Percentiles rank a stretch among this genome's conserved stretches.
phyloP scores from a whole-genome alignment of 192 early-diverging fungal genomes.

The Entomortierella parvispora region DNA sequence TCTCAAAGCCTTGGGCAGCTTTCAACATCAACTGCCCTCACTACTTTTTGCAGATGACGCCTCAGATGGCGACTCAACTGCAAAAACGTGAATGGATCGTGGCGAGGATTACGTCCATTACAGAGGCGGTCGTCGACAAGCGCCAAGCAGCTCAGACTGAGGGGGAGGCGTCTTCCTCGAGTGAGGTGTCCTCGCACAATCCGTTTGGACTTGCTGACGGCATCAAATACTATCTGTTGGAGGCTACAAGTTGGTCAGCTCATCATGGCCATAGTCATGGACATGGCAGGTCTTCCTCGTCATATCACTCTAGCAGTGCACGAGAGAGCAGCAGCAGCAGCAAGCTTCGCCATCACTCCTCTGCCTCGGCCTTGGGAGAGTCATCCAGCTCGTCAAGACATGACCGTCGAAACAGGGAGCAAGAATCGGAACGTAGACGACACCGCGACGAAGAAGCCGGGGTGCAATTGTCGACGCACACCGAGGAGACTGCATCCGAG shows the following conservation, averaged over 20 bases:
- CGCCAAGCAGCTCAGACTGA: conserved; percentile 18
- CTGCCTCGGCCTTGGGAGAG: conserved; percentile 30
- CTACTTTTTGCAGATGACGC: conserved; percentile 61
- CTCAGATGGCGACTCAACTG: conserved; percentile 47
- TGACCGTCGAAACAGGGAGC: conserved; percentile 13
- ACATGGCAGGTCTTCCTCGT: conserved; percentile 31
- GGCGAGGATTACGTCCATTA: conserved; percentile 59
- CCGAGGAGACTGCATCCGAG: neutral
- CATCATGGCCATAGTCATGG: conserved; percentile 26
- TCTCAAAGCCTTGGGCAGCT: conserved; percentile 66
- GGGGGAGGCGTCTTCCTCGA: conserved; percentile 8
- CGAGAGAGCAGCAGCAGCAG: conserved; percentile 23
- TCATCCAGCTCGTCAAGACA: conserved; percentile 33
- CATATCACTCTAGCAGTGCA: conserved; percentile 34
- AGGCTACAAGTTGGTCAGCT: conserved; percentile 57
- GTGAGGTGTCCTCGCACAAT: conserved; percentile 32
- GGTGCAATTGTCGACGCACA: neutral
- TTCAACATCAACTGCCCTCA: conserved; percentile 68
- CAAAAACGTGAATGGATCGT: conserved; percentile 61
- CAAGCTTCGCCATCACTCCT: conserved; percentile 44
- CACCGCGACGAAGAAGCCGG: conserved; percentile 10
- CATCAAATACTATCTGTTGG: conserved; percentile 61
- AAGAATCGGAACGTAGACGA: conserved; percentile 21
- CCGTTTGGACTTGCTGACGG: conserved; percentile 63
- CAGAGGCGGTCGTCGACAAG: conserved; percentile 56